Percentiles rank a stretch among this genome's conserved stretches.
Evolutionary conservation across 345 rosid species (phyloP).

Genomic region (Angophora floribunda): DNA sequence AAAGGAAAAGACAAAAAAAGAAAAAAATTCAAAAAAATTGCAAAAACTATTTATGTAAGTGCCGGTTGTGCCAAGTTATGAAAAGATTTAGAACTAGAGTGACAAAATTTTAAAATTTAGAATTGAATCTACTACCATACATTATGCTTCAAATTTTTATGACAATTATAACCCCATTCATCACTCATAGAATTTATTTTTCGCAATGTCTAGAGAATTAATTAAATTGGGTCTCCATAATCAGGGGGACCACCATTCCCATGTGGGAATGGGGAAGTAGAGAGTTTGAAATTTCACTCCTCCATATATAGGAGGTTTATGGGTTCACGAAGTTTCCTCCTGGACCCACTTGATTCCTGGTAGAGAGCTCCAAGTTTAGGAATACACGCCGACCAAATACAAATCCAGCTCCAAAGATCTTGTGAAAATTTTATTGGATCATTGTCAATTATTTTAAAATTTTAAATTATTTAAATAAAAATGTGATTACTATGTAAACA

Average conservation of each 20-base stretch:
- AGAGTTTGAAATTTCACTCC: neutral
- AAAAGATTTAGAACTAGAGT: neutral
- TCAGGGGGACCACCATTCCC: neutral
- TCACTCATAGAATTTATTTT: neutral
- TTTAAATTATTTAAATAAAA: neutral
- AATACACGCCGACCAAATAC: too few species aligned
- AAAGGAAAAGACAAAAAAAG: neutral
- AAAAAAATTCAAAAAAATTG: accelerated
- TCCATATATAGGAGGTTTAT: neutral
- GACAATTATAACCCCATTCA: too few species aligned
- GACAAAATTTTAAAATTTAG: neutral
- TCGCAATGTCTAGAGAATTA: neutral
- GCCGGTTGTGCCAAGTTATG: accelerated
- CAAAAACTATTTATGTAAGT: neutral
- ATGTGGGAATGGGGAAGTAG: neutral
- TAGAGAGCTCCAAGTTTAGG: too few species aligned
- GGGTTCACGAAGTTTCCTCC: neutral
- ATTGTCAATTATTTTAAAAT: neutral
- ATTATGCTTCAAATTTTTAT: neutral
- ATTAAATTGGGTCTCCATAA: neutral
- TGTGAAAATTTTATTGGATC: neutral
- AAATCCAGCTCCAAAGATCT: neutral
- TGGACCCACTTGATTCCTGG: neutral
- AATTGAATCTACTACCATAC: accelerated
- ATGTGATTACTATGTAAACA: neutral